Percentiles rank a stretch among this genome's conserved stretches.
These are phyloP conservation scores for Erodium maritimum DNA, from an alignment of 345 rosid species.

Conservation along the genomic window DNA sequence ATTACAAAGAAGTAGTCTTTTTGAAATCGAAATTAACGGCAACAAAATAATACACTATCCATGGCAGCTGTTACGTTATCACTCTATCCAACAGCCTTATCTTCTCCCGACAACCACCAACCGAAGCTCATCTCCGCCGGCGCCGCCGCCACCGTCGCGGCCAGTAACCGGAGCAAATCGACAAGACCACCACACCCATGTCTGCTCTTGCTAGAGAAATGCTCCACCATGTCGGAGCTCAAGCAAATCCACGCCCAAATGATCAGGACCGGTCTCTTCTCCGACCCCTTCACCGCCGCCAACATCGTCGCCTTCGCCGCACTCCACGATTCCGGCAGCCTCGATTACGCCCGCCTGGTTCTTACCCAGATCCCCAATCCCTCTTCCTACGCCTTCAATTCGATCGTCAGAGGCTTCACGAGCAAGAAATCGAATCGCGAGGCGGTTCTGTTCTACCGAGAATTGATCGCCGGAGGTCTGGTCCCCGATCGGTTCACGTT, in stretches of 20 bases:
- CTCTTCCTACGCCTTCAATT: slow-evolving; percentile 37
- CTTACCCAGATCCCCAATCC: slow-evolving; percentile 18
- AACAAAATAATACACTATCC: too few species aligned
- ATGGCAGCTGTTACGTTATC: too few species aligned
- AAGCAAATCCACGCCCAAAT: slow-evolving; percentile 38
- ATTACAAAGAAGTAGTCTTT: too few species aligned
- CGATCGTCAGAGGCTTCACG: slow-evolving; percentile 44
- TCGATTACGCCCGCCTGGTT: slow-evolving; percentile 25
- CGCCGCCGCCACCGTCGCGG: too few species aligned
- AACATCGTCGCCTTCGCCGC: slow-evolving; percentile 35
- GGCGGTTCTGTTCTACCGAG: slow-evolving; percentile 32
- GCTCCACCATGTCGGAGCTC: slow-evolving; percentile 29
- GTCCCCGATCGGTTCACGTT: slow-evolving; percentile 68
- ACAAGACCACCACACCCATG: too few species aligned
- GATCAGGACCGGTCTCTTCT: slow-evolving; percentile 31
- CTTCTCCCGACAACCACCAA: too few species aligned
- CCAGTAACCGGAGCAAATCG: too few species aligned
- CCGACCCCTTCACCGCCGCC: slow-evolving; percentile 17
- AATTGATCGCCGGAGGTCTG: slow-evolving; percentile 38
- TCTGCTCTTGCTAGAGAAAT: slow-evolving; percentile 19
- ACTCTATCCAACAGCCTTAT: too few species aligned
- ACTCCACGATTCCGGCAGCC: slow-evolving; percentile 21
- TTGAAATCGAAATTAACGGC: too few species aligned
- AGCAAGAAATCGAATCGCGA: slow-evolving; percentile 25
- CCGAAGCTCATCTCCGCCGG: too few species aligned